Evolutionary conservation across 306 rosid genomes (phyloP), one percentile per base, ranked within the genome.

Genomic region (Purshia tridentata): DNA sequence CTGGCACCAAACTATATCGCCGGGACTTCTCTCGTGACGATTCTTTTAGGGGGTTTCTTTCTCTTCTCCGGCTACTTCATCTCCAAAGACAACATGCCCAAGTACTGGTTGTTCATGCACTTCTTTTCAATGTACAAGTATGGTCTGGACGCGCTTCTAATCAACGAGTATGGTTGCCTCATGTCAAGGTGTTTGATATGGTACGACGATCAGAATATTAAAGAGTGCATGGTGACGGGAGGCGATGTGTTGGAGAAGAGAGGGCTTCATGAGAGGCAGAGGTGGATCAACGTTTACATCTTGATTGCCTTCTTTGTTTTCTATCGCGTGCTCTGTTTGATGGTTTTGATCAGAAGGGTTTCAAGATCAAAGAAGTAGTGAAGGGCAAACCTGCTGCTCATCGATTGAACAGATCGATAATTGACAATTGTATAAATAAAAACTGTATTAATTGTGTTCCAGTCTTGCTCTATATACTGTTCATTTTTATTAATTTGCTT

Each of bases 51-150:
- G 0, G 96, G 92, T 4, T 93, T 89, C 73, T 93, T 91, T 46
- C 86, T 93, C 1, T 93, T 93, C 78, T 91, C 94, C 1, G 98
- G 98, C 0, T 93, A 93, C 76, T 93, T 93, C 70, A 89, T 89
- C 52, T 83, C 96, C 0, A 63, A 79, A 51, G 88, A 86, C 0
- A 81, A 88, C 66, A 13, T 93, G 56, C 98, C 97, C 0, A 91
- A 82, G 56, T 86, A 86, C 66, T 93, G 98, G 98, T 74, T 91
- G 5, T 87, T 89, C 85, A 93, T 93, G 98, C 89, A 91, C 54
- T 91, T 93, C 44, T 67, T 93, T 9, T 87, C 94, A 0, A 93
- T 93, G 97, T 93, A 93, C 53, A 93, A 93, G 65, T 93, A 93
- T 7, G 98, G 93, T 6, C 90, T 93, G 8, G 98, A 93, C 35